These are phyloP conservation scores for Shiraia sp. DNA, from an alignment of 2,329 filamentous ascomycete genomes.

Conservation along the genomic window DNA sequence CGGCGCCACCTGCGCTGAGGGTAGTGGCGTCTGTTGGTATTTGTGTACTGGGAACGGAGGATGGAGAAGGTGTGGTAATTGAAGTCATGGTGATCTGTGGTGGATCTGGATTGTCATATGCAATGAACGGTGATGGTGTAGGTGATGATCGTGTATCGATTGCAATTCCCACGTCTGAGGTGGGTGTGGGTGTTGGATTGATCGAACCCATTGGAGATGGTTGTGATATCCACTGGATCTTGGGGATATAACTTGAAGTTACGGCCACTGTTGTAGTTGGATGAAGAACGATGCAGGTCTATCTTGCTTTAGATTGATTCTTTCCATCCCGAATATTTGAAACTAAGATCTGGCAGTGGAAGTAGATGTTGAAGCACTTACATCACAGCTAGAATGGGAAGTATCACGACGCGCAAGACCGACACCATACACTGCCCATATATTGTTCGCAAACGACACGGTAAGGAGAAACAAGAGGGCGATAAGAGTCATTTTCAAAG, in stretches of 20 bases:
- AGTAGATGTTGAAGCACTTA: conserved; percentile 3
- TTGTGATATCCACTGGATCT: not conserved
- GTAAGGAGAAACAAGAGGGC: not conserved
- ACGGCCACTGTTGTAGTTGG: not conserved
- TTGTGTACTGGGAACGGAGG: too few species aligned
- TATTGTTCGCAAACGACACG: conserved; percentile 14
- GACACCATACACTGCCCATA: conserved; percentile 24
- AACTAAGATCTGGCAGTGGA: too few species aligned
- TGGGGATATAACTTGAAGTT: not conserved
- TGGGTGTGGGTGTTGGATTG: not conserved
- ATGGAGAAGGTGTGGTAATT: not conserved
- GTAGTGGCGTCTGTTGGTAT: not conserved
- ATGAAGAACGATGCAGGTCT: conserved; percentile 1
- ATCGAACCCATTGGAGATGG: not conserved
- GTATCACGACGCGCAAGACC: conserved; percentile 2
- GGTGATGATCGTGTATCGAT: not conserved
- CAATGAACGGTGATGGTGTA: not conserved
- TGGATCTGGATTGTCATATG: not conserved
- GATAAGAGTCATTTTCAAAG: conserved; percentile 1
- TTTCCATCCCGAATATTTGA: not conserved
- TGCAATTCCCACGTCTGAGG: not conserved
- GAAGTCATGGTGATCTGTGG: not conserved
- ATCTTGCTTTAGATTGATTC: not conserved
- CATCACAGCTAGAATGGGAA: conserved; percentile 5
- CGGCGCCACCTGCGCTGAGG: conserved; percentile 9